Base-by-base conservation (phyloP, 257 asterid genomes). In the Solanum tarijense region DNA sequence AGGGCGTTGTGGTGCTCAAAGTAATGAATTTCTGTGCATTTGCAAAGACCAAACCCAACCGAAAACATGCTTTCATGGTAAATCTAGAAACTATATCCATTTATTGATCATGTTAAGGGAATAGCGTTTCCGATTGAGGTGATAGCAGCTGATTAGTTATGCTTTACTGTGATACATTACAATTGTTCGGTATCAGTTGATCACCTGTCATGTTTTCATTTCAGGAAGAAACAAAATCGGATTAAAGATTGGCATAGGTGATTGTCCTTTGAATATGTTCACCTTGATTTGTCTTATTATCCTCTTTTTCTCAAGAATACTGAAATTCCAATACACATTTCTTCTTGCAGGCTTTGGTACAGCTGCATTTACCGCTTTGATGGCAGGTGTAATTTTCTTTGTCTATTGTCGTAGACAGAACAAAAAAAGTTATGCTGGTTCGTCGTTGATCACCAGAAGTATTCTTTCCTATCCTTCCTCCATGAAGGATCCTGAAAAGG, bases 381-480 rank as follows among this genome's bases (percentile, higher is more conserved):
- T 89, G 36, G 86, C 88, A 86, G 71, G 89, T 88, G 5, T 90
- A 36, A 20, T 89, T 36, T 90, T 91, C 92, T 5, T 85, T 14
- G 5, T 85, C 84, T 84, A 91, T 23, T 88, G 83, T 11, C 87
- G 82, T 21, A 90, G 89, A n/a, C 85, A 71, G 87, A 89, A 75
- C 87, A 90, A 25, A 55, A 55, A 18, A 11, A 87, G 48, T 2
- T 29, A 36, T 4, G 21, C 74, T 6, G 60, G 78, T 73, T 66
- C 92, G 5, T 89, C 91, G 2, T 87, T 87, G 72, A 46, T 78
- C 32, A 89, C 95, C 55, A 73, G 76, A 83, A 90, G 90, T 83
- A 87, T 89, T 76, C 90, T 94, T 86, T 94, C 98, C 1, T 39
- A 88, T 90, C 93, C 91, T 11, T 92, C 97, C 81, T 87, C 69